Conservation (phyloP, 2,329 filamentous ascomycete genomes). For the Myriosclerotinia curreyana region DNA sequence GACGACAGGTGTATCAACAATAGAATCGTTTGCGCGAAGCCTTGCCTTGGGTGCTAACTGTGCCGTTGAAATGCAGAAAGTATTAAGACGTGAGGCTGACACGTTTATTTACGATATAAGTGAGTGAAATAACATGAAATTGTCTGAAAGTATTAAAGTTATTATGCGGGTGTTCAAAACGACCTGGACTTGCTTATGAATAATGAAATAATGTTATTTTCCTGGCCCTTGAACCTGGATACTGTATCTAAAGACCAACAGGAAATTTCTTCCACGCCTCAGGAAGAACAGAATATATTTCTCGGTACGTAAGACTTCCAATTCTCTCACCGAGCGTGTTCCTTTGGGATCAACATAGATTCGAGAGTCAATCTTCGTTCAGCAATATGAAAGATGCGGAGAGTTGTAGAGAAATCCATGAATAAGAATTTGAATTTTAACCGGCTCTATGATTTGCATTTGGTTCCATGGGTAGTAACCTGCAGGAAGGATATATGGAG, state of each 20-base stretch:
- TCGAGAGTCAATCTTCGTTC: neutral
- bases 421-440: neutral
- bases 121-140: too few relatives aligned
- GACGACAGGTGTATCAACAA: constrained; percentile 2
- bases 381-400: too few relatives aligned
- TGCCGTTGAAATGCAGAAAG: neutral
- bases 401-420: too few relatives aligned
- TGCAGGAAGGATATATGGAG: too few relatives aligned
- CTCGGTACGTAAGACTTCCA: neutral
- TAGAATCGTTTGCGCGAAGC: neutral
- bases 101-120: neutral
- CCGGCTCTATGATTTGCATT: neutral
- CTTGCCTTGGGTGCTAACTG: neutral
- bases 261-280: neutral
- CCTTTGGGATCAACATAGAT: neutral
- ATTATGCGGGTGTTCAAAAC: neutral
- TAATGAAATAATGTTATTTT: neutral
- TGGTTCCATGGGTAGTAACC: neutral
- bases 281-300: neutral
- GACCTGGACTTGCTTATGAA: neutral
- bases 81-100: neutral
- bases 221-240: too few relatives aligned
- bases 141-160: neutral
- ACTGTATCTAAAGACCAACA: neutral
- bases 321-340: neutral